Percentiles rank a stretch among this genome's conserved stretches.
phyloP scores from a whole-genome alignment of 257 asterid species.

The Asclepias syriaca region DNA sequence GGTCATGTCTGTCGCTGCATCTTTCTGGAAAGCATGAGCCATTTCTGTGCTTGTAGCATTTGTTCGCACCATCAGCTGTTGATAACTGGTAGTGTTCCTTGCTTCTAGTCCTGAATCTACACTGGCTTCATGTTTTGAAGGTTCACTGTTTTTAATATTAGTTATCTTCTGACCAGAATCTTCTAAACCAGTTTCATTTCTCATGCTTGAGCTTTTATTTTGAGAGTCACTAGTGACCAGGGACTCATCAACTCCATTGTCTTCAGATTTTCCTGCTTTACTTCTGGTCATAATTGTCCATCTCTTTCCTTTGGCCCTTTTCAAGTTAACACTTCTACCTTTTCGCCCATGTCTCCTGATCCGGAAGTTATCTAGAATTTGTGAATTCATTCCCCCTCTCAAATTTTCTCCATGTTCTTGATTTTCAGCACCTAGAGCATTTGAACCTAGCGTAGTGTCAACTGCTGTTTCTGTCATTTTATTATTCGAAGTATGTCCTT shows the following conservation, averaged over 20 bases:
- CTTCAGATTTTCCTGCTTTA: slow-evolving; percentile 13
- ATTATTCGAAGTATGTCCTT: background rate
- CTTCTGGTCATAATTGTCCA: slow-evolving; percentile 22
- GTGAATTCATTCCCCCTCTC: slow-evolving; percentile 28
- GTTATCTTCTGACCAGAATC: slow-evolving; percentile 4
- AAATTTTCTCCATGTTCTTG: slow-evolving; percentile 12
- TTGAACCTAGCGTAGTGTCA: slow-evolving; percentile 5
- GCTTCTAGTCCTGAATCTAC: slow-evolving; percentile 8
- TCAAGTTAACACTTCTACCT: slow-evolving; percentile 21
- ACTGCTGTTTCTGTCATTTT: background rate
- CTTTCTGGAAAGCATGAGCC: slow-evolving; percentile 9
- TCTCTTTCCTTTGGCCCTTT: slow-evolving; percentile 38
- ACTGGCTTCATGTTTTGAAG: slow-evolving; percentile 14
- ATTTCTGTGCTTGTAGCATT: slow-evolving; percentile 6
- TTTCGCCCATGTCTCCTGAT: slow-evolving; percentile 12
- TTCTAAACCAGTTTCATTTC: slow-evolving; percentile 11
- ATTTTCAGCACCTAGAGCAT: slow-evolving; percentile 16
- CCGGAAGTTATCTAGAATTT: slow-evolving; percentile 19
- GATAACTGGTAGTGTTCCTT: slow-evolving; percentile 7
- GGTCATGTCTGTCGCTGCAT: background rate
- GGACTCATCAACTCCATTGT: slow-evolving; percentile 13
- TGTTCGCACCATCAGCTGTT: background rate
- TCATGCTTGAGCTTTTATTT: background rate
- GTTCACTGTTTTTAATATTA: slow-evolving; percentile 5
- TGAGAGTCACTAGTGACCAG: slow-evolving; percentile 1